Evolutionary conservation across 306 rosid species (phyloP), one percentile per base, ranked within the genome.

Genomic region (Myrica gale): DNA sequence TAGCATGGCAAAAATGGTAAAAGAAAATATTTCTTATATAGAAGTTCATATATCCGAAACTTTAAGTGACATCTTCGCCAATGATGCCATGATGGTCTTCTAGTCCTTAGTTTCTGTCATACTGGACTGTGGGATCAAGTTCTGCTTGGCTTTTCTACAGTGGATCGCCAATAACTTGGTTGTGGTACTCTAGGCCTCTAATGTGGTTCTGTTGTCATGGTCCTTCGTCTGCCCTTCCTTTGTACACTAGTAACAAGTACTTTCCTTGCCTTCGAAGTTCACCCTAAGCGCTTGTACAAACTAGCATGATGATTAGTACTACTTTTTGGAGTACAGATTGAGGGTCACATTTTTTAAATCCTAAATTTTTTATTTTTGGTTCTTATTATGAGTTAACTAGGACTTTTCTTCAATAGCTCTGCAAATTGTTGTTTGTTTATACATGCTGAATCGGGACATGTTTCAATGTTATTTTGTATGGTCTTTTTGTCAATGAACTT

Each of bases 391-490:
- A 13, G 43, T 5, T 45, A 21, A 57, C 9, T 16, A 45, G 48
- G 4, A 3, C n/a, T 12, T 32, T 26, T 61, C 45, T 61, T 6
- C 13, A 5, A 61, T 32, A 61, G 44, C 0, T 13, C 70, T 7
- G 17, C 51, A 76, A 52, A 76, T 23, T 74, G 12, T n/a, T n/a
- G 7, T 56, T 74, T 45, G 53, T 16, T 72, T 68, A 63, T 16
- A 63, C 74, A n/a, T 71, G 39, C 71, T 72, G 58, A 37, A 17
- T 60, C 57, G 42, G 20, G 32, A 3, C 6, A 74, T 54, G 9
- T 37, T 65, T 53, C 54, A 11, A 50, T 32, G 32, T 57, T 9
- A 50, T 44, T 8, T 8, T 47, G 26, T 41, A 62, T 32, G 37
- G 32, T 32, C 37, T 62, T 72, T 52, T 67, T 74, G 19, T 48